phyloP scores from a whole-genome alignment of 2,329 filamentous ascomycete genomes.

The Stachybotrys echinatus region DNA sequence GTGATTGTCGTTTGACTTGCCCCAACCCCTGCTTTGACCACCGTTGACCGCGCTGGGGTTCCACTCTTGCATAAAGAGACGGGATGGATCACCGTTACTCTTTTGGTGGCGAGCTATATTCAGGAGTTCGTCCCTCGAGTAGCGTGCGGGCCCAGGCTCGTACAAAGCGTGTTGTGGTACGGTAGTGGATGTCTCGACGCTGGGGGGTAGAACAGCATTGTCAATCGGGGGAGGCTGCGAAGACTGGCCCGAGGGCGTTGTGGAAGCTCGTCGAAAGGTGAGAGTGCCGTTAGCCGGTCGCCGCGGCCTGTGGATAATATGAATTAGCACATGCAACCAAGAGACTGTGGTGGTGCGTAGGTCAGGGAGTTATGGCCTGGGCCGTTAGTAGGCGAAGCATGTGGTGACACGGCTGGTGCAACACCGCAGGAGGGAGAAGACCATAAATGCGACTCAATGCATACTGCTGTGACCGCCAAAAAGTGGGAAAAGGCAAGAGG shows the following conservation, averaged over 20 bases:
- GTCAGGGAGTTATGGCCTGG: not conserved
- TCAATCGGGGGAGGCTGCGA: constrained; percentile 31
- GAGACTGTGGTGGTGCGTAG: not conserved
- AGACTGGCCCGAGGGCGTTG: constrained; percentile 43
- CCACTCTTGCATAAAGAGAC: constrained; percentile 72
- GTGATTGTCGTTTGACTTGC: constrained; percentile 69
- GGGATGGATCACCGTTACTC: constrained; percentile 49
- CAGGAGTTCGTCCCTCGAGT: constrained; percentile 74
- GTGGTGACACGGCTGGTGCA: not conserved
- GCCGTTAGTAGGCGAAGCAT: not conserved
- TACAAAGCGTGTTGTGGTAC: constrained; percentile 22
- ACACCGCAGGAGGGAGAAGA: not conserved
- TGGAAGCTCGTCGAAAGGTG: constrained; percentile 60
- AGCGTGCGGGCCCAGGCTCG: constrained; percentile 49
- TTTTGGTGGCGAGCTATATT: constrained; percentile 58
- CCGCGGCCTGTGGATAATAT: constrained; percentile 43
- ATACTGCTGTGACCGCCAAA: not conserved
- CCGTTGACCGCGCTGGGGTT: constrained; percentile 69
- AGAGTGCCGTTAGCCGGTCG: constrained; percentile 56
- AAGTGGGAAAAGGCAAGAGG: not conserved
- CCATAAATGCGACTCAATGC: not conserved
- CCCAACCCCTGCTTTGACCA: constrained; percentile 62
- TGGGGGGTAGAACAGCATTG: constrained; percentile 32
- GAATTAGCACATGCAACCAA: constrained; percentile 6
- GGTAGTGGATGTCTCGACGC: constrained; percentile 28